Conservation (phyloP, 2,329 filamentous ascomycete genomes). For the Periconia digitata region DNA sequence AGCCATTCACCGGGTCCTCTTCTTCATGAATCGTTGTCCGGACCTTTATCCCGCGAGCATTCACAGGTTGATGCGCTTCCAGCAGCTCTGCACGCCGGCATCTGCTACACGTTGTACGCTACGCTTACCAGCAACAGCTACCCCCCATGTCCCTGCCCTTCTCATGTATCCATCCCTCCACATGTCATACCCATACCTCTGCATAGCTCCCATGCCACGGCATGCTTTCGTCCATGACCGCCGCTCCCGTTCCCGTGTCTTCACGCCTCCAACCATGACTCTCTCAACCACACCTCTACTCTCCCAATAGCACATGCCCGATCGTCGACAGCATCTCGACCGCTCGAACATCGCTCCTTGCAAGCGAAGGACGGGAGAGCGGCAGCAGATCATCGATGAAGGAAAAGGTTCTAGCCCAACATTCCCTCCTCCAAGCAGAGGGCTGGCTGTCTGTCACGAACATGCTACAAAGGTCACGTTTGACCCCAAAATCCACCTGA, state of each 20-base stretch:
- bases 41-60: not conserved
- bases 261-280: not conserved
- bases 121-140: not conserved
- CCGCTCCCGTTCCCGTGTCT: not conserved
- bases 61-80: not conserved
- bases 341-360: not conserved
- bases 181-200: not conserved
- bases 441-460: not conserved
- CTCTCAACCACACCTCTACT: not conserved
- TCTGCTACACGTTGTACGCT: not conserved
- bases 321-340: not conserved
- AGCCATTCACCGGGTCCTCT: not conserved
- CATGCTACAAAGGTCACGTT: not conserved
- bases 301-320: not conserved
- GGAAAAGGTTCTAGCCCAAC: not conserved
- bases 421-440: not conserved
- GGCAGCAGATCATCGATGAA: not conserved
- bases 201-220: not conserved
- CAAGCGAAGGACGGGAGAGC: not conserved
- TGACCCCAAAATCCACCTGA: not conserved
- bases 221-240: not conserved
- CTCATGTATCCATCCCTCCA: not conserved
- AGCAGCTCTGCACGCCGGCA: not conserved
- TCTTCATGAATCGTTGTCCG: not conserved
- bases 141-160: not conserved